phyloP scores from a whole-genome alignment of 2,329 filamentous ascomycete species.

The Fusarium foetens region DNA sequence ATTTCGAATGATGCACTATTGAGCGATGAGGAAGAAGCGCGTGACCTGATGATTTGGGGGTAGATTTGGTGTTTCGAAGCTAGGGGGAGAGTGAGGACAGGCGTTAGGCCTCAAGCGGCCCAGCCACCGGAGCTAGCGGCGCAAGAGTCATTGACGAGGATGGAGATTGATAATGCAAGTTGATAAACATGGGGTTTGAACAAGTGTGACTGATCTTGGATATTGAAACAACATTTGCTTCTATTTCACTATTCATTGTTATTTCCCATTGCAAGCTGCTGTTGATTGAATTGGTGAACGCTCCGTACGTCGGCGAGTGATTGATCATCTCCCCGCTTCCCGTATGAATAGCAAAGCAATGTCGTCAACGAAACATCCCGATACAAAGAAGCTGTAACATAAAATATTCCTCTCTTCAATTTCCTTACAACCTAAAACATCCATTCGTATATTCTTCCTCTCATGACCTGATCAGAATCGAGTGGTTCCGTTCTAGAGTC shows the following conservation, averaged over 20 bases:
- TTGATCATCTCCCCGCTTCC: not conserved
- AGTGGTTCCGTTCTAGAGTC: not conserved
- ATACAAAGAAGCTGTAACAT: not conserved
- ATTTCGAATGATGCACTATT: not conserved
- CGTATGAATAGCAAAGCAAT: not conserved
- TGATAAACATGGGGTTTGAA: not conserved
- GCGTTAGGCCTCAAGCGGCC: constrained; percentile 15
- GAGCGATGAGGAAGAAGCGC: not conserved
- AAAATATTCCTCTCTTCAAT: not conserved
- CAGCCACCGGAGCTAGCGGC: constrained; percentile 21
- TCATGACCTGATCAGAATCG: not conserved
- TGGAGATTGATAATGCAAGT: constrained; percentile 15
- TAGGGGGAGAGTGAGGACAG: not conserved
- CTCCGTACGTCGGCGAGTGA: not conserved
- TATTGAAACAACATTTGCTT: not conserved
- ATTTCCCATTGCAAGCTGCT: not conserved
- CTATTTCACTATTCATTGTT: no score
- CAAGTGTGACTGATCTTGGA: not conserved
- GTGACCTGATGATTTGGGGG: not conserved
- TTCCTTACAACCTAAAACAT: no score
- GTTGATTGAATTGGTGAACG: not conserved
- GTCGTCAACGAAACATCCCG: not conserved
- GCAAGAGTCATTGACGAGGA: not conserved
- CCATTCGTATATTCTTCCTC: no score
- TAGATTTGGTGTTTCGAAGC: constrained; percentile 13